Base-by-base conservation (phyloP, 352 stramenopile species). In the Phytopythium boreale region DNA sequence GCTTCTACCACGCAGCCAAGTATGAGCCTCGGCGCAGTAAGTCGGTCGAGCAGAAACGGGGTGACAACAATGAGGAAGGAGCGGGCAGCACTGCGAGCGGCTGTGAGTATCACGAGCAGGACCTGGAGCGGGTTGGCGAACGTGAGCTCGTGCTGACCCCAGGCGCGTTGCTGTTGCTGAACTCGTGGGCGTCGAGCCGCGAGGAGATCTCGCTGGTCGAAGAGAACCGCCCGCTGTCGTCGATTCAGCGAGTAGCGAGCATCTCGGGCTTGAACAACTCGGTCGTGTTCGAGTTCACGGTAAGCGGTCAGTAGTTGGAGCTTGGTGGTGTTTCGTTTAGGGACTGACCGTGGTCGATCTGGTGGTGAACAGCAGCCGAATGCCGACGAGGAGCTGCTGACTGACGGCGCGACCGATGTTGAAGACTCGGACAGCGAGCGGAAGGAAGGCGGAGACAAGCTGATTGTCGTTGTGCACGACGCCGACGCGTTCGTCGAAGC, bases 231-330 rank as follows among this genome's bases (percentile, higher is more conserved):
- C 68, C 73, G 26, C 69, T 95, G 31, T 75, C 75, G 24, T 71
- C 82, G 15, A 63, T 95, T 10, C 68, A 62, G 0, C 82, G 86
- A 62, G 80, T 95, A 60, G 77, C 76, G 10, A 79, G 79, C 26
- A 72, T 80, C 29, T 71, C 88, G 19, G 79, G 75, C 3, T 52
- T 92, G 11, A 64, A 79, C 7, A 92, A 89, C 64, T 80, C 80
- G 1, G 66, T 95, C 27, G 70, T 92, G 43, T 87, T 95, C 59
- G 71, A 89, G 60, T 95, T 93, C 59, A 81, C 84, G 68, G 86
- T 95, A 77, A 15, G 64, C 66, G 7, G 15, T 2, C 9, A 53
- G n/a, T 24, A n/a, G 37, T 59, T 31, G 10, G 43, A 44, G 26
- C 17, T 57, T 24, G 36, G 7, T 49, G 9, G 17, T 51, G 27